phyloP scores from a whole-genome alignment of 2,329 filamentous ascomycete genomes.

The Exophiala xenobiotica region DNA sequence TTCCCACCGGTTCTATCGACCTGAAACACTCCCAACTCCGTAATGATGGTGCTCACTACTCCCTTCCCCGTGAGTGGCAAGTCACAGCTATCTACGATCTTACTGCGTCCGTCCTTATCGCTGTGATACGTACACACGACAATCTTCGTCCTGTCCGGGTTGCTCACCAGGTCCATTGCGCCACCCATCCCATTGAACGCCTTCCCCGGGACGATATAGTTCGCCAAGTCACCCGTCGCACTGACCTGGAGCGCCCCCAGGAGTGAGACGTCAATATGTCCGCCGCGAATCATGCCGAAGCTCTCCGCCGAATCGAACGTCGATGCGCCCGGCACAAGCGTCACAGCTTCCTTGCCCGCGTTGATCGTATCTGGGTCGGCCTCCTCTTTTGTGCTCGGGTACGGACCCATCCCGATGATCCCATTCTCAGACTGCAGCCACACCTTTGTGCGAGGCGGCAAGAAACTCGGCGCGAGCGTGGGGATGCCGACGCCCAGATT shows the following conservation, averaged over 20 bases:
- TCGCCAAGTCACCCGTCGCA: constrained; percentile 75
- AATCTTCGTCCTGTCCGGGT: constrained; percentile 70
- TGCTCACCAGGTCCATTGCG: constrained; percentile 71
- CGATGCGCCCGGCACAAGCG: constrained; percentile 70
- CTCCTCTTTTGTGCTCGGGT: constrained; percentile 67
- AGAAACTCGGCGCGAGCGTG: constrained; percentile 74
- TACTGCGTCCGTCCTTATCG: constrained; percentile 66
- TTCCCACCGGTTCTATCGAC: constrained; percentile 67
- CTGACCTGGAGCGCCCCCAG: constrained; percentile 79
- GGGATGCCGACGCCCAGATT: constrained; percentile 82
- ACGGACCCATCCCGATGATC: constrained; percentile 77
- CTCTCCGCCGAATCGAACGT: constrained; percentile 79
- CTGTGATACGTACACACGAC: constrained; percentile 70
- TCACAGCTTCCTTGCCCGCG: constrained; percentile 84
- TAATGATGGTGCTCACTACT: constrained; percentile 70
- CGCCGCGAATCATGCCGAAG: constrained; percentile 84
- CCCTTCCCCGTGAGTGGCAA: constrained; percentile 65
- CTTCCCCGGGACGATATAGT: constrained; percentile 89
- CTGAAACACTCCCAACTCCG: constrained; percentile 72
- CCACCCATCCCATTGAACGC: constrained; percentile 82
- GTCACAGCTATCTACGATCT: constrained; percentile 64
- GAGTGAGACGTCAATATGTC: constrained; percentile 80
- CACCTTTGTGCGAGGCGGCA: constrained; percentile 67
- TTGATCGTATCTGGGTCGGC: constrained; percentile 81
- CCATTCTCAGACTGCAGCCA: constrained; percentile 88